A percentile compares a stretch with the other conserved stretches of the same genome.
Conservation (phyloP, 2,329 filamentous ascomycete species). For the Aureobasidium sp. region DNA sequence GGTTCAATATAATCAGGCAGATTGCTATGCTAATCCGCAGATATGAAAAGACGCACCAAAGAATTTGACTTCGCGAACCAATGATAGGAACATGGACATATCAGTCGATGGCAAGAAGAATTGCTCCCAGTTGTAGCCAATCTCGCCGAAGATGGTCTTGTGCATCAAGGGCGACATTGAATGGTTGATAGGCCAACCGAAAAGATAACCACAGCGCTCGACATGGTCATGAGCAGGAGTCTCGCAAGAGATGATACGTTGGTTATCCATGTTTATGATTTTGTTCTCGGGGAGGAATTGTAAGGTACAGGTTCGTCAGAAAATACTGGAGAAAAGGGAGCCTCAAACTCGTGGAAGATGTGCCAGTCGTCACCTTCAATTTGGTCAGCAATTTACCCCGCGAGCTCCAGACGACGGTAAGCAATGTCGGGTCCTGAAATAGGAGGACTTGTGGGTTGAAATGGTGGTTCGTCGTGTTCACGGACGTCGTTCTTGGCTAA, state of each 20-base stretch:
- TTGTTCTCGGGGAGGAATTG: not conserved
- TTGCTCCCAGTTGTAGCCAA: constrained; percentile 48
- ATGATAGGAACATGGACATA: constrained; percentile 37
- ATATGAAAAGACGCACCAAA: constrained; percentile 44
- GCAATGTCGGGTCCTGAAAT: constrained; percentile 1
- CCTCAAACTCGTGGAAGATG: not conserved
- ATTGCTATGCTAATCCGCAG: not conserved
- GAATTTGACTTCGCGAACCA: constrained; percentile 53
- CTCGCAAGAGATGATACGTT: constrained; percentile 12
- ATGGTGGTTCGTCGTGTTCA: constrained; percentile 1
- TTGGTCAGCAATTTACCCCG: constrained; percentile 14
- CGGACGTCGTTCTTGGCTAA: not conserved
- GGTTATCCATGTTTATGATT: not conserved
- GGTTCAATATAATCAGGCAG: not conserved
- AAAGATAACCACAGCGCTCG: constrained; percentile 49
- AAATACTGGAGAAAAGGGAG: not conserved
- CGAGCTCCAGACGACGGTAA: constrained; percentile 3
- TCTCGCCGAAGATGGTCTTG: constrained; percentile 46
- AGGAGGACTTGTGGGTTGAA: not conserved
- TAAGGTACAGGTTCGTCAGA: not conserved
- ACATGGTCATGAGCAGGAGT: constrained; percentile 25
- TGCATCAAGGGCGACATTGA: constrained; percentile 51
- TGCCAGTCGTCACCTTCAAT: constrained; percentile 1
- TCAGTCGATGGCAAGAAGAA: constrained; percentile 42
- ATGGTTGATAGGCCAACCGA: constrained; percentile 51